Evolutionary conservation across 164 flowering plant species (phyloP).

Genomic region (Vitis rupestris): DNA sequence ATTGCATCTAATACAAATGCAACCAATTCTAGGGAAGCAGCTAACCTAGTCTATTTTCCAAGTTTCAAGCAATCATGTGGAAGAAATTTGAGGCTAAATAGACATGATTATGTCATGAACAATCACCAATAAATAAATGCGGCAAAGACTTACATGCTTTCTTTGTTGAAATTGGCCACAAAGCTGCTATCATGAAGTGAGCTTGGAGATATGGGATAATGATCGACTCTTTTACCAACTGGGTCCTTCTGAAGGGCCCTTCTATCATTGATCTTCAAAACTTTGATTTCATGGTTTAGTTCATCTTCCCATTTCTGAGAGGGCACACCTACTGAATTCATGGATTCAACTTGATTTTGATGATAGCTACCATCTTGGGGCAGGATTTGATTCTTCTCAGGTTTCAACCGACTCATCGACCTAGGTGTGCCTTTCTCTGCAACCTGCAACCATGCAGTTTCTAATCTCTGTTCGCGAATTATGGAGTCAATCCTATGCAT

Average conservation of each 20-base stretch:
- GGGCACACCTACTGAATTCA: slow-evolving; percentile 29
- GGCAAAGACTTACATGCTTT: slow-evolving; percentile 60
- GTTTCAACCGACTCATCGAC: slow-evolving; percentile 54
- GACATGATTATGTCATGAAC: background rate
- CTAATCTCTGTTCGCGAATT: slow-evolving; percentile 80
- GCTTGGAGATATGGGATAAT: slow-evolving; percentile 78
- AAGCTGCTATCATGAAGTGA: slow-evolving; percentile 60
- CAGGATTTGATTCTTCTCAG: slow-evolving; percentile 85
- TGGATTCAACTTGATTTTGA: slow-evolving; percentile 34
- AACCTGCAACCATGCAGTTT: slow-evolving; percentile 92
- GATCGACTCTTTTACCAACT: slow-evolving; percentile 37
- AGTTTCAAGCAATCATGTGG: background rate
- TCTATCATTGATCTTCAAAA: slow-evolving; percentile 33
- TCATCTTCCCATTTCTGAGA: slow-evolving; percentile 65
- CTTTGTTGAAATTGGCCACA: slow-evolving; percentile 44
- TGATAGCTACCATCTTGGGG: slow-evolving; percentile 68
- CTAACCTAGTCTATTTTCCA: no score
- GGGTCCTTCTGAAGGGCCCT: slow-evolving; percentile 44
- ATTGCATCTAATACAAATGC: no score
- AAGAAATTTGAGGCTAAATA: background rate
- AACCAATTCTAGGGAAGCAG: no score
- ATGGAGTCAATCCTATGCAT: slow-evolving; percentile 73
- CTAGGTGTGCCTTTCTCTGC: slow-evolving; percentile 77
- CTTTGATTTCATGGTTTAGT: slow-evolving; percentile 53
- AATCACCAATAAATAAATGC: background rate